Percentiles rank a stretch among this genome's conserved stretches.
phyloP scores from a whole-genome alignment of 73 alveolate species.

The Paramecium biaurelia region DNA sequence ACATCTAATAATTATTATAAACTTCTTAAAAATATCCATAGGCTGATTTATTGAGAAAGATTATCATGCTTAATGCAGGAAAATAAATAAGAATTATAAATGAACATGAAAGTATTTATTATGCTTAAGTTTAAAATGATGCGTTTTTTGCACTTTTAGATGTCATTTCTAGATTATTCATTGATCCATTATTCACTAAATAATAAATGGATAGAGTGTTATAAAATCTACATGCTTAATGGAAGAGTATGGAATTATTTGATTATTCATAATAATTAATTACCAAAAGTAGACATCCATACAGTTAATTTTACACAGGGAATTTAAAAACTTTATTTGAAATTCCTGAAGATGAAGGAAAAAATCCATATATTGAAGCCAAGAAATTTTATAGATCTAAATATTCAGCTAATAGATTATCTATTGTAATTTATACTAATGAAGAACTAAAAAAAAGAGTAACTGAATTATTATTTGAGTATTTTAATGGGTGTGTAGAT shows the following conservation, averaged over 20 bases:
- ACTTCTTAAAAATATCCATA: slow-evolving; percentile 28
- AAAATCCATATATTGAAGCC: slow-evolving; percentile 35
- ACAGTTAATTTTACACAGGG: background rate
- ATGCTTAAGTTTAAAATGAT: slow-evolving; percentile 29
- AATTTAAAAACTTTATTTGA: slow-evolving; percentile 30
- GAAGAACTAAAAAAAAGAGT: slow-evolving; percentile 43
- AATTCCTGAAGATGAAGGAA: background rate
- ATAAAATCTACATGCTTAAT: background rate
- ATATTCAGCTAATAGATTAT: slow-evolving; percentile 43
- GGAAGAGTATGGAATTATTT: slow-evolving; percentile 36
- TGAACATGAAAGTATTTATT: slow-evolving; percentile 41
- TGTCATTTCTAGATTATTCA: background rate
- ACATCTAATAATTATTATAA: slow-evolving; percentile 5
- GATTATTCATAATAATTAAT: background rate
- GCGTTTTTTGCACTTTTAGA: background rate
- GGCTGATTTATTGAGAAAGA: background rate
- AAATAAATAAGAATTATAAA: background rate
- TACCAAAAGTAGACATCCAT: slow-evolving; percentile 25
- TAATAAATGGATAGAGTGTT: slow-evolving; percentile 26
- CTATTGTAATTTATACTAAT: slow-evolving; percentile 28
- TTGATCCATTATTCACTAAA: background rate
- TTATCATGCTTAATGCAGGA: background rate
- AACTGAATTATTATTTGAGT: slow-evolving; percentile 40
- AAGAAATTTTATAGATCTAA: slow-evolving; percentile 4
- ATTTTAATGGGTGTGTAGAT: background rate